Conservation (phyloP, 495 filamentous ascomycete genomes). For the Aspergillus incahuasiensis region DNA sequence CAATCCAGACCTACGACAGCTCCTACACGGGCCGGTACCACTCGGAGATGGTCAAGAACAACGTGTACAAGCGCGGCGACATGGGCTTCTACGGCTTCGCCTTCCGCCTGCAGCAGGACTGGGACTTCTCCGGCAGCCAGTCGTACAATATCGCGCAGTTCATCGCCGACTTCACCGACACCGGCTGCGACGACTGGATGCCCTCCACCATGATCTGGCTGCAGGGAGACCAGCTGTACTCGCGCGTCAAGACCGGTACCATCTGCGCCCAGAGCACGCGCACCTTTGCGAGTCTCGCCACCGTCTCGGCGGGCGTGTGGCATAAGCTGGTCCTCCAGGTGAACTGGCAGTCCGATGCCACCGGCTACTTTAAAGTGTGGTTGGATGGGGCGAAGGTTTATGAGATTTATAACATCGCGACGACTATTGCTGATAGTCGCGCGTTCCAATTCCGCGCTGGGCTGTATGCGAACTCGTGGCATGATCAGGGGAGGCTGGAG, state of each 20-base stretch:
- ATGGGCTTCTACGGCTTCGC: slow-evolving; percentile 53
- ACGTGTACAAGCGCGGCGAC: slow-evolving; percentile 47
- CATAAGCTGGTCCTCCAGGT: slow-evolving; percentile 47
- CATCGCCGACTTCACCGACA: slow-evolving; percentile 49
- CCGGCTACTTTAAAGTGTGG: slow-evolving; percentile 48
- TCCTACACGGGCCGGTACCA: slow-evolving; percentile 50
- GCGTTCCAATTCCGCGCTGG: slow-evolving; percentile 51
- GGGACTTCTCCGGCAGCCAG: slow-evolving; percentile 49
- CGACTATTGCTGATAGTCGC: slow-evolving; percentile 42
- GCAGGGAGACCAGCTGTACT: slow-evolving; percentile 40
- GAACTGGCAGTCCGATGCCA: slow-evolving; percentile 43
- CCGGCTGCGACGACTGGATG: slow-evolving; percentile 49
- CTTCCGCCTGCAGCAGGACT: slow-evolving; percentile 46
- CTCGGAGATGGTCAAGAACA: slow-evolving; percentile 46
- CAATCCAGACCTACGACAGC: slow-evolving; percentile 48
- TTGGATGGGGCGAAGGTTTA: slow-evolving; percentile 47
- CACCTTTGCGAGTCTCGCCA: slow-evolving; percentile 28
- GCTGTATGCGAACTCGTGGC: slow-evolving; percentile 54
- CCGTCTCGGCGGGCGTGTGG: slow-evolving; percentile 45
- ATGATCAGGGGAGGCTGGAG: slow-evolving; percentile 39
- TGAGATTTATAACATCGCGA: slow-evolving; percentile 37
- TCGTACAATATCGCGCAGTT: slow-evolving; percentile 53
- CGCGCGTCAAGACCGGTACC: slow-evolving; percentile 43
- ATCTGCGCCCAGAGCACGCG: slow-evolving; percentile 36
- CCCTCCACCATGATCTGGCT: slow-evolving; percentile 52